phyloP scores from a whole-genome alignment of 108 stramenopile species.

The Fistulifera pelliculosa region DNA sequence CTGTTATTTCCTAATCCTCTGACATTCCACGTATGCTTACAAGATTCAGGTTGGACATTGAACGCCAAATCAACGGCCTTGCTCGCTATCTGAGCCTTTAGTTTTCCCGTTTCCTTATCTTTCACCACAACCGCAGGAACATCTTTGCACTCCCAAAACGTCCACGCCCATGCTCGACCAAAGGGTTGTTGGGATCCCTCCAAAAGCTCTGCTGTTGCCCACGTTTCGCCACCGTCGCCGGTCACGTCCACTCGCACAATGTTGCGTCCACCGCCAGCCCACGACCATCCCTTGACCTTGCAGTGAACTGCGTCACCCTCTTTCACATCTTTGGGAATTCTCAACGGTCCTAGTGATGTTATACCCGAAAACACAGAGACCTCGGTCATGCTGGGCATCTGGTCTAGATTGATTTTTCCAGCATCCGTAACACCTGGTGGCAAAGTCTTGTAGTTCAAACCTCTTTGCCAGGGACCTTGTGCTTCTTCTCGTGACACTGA shows the following conservation, averaged over 20 bases:
- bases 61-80: conserved; percentile 73
- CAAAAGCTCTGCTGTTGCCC: conserved; percentile 49
- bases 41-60: conserved; percentile 72
- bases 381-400: conserved; percentile 71
- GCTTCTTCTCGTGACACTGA: conserved; percentile 54
- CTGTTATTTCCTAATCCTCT: conserved; percentile 76
- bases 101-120: conserved; percentile 22
- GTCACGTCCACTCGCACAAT: conserved; percentile 81
- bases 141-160: conserved; percentile 71
- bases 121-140: conserved; percentile 55
- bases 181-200: conserved; percentile 58
- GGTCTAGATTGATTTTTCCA: conserved; percentile 38
- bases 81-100: conserved; percentile 47
- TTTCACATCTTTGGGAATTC: conserved; percentile 15
- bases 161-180: conserved; percentile 81
- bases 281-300: conserved; percentile 71
- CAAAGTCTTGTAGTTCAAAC: conserved; percentile 80
- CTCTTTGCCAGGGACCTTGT: conserved; percentile 73
- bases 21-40: conserved; percentile 73
- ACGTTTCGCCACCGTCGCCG: conserved; percentile 59
- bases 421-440: conserved; percentile 74
- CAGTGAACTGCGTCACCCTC: conserved; percentile 58
- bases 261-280: conserved; percentile 80
- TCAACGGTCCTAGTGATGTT: conserved; percentile 30
- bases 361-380: conserved; percentile 72